Evolutionary conservation across 768 basidiomycete species (phyloP).

Genomic region (Hypholoma fasciculare): DNA sequence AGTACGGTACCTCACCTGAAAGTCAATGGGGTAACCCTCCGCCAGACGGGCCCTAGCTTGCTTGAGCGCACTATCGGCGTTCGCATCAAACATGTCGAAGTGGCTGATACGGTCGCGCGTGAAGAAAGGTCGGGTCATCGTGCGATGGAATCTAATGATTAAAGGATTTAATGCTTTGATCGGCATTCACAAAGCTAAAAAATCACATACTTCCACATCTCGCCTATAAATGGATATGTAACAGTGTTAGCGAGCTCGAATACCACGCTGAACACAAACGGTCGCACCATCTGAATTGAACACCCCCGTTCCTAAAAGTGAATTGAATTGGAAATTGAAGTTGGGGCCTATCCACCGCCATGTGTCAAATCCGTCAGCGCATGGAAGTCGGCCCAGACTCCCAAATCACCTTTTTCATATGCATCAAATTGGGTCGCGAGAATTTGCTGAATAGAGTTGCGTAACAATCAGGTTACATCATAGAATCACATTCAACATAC

Average conservation of each 20-base stretch:
- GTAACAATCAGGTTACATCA: constrained; percentile 9
- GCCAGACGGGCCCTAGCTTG: constrained; percentile 43
- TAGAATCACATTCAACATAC: neutral
- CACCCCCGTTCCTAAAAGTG: constrained; percentile 53
- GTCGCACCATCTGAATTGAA: constrained; percentile 57
- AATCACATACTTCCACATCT: constrained; percentile 61
- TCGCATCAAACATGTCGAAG: constrained; percentile 60
- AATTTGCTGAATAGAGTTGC: constrained; percentile 29
- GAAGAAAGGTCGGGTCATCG: constrained; percentile 72
- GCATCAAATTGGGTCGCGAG: constrained; percentile 49
- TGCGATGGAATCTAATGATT: constrained; percentile 50
- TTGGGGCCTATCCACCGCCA: constrained; percentile 21
- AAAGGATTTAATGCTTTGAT: constrained; percentile 11
- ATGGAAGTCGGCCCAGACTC: constrained; percentile 18
- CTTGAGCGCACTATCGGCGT: constrained; percentile 46
- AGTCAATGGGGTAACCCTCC: constrained; percentile 53
- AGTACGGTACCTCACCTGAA: constrained; percentile 46
- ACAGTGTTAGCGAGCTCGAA: neutral
- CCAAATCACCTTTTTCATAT: constrained; percentile 42
- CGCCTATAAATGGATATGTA: constrained; percentile 32
- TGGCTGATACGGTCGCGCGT: constrained; percentile 56
- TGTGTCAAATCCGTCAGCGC: constrained; percentile 18
- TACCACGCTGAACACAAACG: neutral
- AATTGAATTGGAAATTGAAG: constrained; percentile 24
- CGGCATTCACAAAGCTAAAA: neutral